These are phyloP conservation scores for Diplosphaera chodatii DNA, from an alignment of 139 green algal genomes.

Conservation along the genomic window DNA sequence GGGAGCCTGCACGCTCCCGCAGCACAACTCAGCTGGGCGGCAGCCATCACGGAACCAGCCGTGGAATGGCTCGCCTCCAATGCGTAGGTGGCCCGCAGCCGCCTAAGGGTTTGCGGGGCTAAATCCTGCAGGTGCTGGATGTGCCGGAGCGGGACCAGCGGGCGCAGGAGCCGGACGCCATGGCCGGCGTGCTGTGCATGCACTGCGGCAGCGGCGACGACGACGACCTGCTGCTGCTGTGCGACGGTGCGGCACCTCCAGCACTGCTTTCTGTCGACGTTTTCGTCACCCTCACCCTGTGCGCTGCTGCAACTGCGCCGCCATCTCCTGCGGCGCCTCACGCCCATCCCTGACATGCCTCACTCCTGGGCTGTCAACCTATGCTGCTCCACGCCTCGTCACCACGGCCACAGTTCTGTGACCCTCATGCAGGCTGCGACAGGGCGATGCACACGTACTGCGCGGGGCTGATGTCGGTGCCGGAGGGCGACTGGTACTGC, in stretches of 20 bases:
- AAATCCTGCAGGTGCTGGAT: neutral
- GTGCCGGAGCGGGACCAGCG: conserved; percentile 38
- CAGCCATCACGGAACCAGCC: too few species aligned
- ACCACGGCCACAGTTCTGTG: too few species aligned
- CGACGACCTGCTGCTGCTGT: conserved; percentile 58
- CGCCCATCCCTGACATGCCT: too few species aligned
- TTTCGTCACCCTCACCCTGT: too few species aligned
- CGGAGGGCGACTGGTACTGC: conserved; percentile 65
- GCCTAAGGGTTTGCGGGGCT: too few species aligned
- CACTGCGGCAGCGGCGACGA: conserved; percentile 41
- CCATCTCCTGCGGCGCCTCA: too few species aligned
- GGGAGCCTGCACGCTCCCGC: too few species aligned
- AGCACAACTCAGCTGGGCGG: too few species aligned
- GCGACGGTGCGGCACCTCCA: conserved; percentile 39
- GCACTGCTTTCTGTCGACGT: too few species aligned
- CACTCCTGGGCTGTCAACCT: neutral
- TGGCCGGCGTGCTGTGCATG: conserved; percentile 31
- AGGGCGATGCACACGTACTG: conserved; percentile 67
- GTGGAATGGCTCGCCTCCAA: too few species aligned
- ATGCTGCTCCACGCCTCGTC: neutral
- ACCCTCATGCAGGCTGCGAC: conserved; percentile 50
- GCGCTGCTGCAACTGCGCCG: too few species aligned
- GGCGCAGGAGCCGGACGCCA: conserved; percentile 1
- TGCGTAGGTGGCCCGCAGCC: too few species aligned
- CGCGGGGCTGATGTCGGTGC: conserved; percentile 36